These are phyloP conservation scores for Chrysanthemum makinoi DNA, from an alignment of 129 eudicot genomes.

Conservation along the genomic window DNA sequence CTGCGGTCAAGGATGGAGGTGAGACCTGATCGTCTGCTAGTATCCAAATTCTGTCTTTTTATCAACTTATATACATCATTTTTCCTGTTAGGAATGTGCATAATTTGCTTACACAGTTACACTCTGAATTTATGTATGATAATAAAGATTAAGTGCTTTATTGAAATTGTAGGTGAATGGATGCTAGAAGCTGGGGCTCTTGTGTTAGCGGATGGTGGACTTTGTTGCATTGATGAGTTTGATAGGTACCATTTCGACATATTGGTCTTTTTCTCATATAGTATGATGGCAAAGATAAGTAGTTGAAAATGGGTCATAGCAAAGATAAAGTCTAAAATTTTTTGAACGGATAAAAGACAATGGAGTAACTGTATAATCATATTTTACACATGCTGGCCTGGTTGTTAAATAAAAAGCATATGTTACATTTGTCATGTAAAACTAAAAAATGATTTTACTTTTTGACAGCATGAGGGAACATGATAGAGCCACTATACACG, in stretches of 20 bases:
- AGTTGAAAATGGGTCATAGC: too few species aligned
- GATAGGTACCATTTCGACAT: slow-evolving; percentile 25
- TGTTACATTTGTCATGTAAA: not conserved
- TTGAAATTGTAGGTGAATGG: slow-evolving; percentile 75
- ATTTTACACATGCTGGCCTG: too few species aligned
- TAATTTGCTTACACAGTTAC: too few species aligned
- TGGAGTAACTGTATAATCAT: too few species aligned
- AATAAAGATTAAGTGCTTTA: not conserved
- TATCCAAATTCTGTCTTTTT: too few species aligned
- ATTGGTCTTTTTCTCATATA: too few species aligned
- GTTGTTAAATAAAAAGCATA: not conserved
- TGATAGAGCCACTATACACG: slow-evolving; percentile 98
- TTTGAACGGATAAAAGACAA: too few species aligned
- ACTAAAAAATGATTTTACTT: slow-evolving; percentile 18
- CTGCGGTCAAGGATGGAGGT: slow-evolving; percentile 98
- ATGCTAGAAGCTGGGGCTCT: slow-evolving; percentile 99
- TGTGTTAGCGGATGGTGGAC: slow-evolving; percentile 98
- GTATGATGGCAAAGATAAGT: too few species aligned
- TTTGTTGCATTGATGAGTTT: slow-evolving; percentile 98
- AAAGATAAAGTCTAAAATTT: too few species aligned
- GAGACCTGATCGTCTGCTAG: slow-evolving; percentile 10
- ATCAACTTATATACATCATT: too few species aligned
- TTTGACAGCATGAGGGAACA: slow-evolving; percentile 84
- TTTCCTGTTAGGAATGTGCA: too few species aligned
- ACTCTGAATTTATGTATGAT: slow-evolving; percentile 3